phyloP scores from a whole-genome alignment of 2,329 filamentous ascomycete species.

The Penicillium sp. region DNA sequence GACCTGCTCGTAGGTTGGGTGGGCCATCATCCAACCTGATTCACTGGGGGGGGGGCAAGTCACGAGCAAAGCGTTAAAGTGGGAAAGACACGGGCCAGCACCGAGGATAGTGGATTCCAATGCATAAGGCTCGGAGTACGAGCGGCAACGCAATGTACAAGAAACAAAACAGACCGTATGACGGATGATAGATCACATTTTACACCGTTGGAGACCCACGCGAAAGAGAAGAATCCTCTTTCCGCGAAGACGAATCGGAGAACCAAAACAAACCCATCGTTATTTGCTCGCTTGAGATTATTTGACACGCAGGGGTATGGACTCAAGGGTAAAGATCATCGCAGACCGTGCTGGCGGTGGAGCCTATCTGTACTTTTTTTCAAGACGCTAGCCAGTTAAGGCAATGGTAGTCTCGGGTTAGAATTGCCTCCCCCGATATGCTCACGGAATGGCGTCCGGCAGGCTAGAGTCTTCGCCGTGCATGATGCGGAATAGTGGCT shows the following conservation, averaged over 20 bases:
- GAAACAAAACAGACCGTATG: too few species aligned
- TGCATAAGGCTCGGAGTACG: too few species aligned
- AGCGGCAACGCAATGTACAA: too few species aligned
- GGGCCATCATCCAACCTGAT: too few species aligned
- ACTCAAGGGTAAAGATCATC: not conserved
- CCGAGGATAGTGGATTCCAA: too few species aligned
- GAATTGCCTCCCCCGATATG: not conserved
- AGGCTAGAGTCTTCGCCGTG: slow-evolving; percentile 47
- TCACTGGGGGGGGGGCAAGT: too few species aligned
- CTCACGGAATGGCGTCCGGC: slow-evolving; percentile 39
- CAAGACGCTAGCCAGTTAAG: not conserved
- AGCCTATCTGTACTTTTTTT: slow-evolving; percentile 8
- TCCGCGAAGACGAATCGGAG: not conserved
- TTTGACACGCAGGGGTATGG: not conserved
- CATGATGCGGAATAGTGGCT: slow-evolving; percentile 49
- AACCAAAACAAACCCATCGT: not conserved
- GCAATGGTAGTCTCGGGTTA: not conserved
- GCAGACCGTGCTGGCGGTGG: not conserved
- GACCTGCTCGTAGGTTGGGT: too few species aligned
- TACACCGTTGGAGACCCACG: not conserved
- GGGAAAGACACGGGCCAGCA: too few species aligned
- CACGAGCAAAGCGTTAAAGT: too few species aligned
- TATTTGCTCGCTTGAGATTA: not conserved
- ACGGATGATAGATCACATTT: slow-evolving; percentile 2
- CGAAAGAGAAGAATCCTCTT: not conserved